Base-by-base conservation (phyloP, 202 grass and related monocot species). In the Panicum hallii region DNA sequence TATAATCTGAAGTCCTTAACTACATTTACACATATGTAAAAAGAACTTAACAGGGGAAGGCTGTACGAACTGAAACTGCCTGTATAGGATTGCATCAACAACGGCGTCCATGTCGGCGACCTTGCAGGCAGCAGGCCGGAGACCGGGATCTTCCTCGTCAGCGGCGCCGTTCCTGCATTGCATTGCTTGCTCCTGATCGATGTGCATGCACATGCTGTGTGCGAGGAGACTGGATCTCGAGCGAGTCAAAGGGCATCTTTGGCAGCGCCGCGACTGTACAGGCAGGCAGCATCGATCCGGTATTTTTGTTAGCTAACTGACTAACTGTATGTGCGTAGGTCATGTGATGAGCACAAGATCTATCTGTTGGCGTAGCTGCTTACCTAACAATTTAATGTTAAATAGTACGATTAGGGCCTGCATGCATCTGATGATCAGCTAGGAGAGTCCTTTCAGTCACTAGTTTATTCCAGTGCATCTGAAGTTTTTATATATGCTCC, bases 321-420 rank as follows among this genome's bases (percentile, higher is more conserved):
- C 26, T 36, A 74, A 83, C 58, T 73, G 46, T 54, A 42, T 72
- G 26, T 75, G 32, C 63, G 2, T 15, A 56, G 79, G 66, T 90
- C 83, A 90, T 90, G 84, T 86, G 79, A 79, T 32, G 79, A 79
- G 17, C 74, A 86, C 40, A 72, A 82, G 73, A 90, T 90, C 73
- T 77, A 82, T 78, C 70, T 41, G 48, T 55, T 43, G 20, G 60
- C 34, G 5, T 73, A 42, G 36, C 55, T 73, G 32, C 5, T 73
- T 78, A 34, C 42, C 63, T 79, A 61, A 74, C n/a, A 61, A 82
- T 44, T 82, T 47, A 82, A 52, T 17, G 20, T 67, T 50, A 67
- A 68, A 75, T 73, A 66, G 13, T 70, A 77, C 68, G 56, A 28
- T 47, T 76, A 89, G 32, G 70, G 63, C 49, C 82, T 85, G 66